These are phyloP conservation scores for Zizania palustris DNA, from an alignment of 202 grass and related monocot genomes.

Conservation along the genomic window DNA sequence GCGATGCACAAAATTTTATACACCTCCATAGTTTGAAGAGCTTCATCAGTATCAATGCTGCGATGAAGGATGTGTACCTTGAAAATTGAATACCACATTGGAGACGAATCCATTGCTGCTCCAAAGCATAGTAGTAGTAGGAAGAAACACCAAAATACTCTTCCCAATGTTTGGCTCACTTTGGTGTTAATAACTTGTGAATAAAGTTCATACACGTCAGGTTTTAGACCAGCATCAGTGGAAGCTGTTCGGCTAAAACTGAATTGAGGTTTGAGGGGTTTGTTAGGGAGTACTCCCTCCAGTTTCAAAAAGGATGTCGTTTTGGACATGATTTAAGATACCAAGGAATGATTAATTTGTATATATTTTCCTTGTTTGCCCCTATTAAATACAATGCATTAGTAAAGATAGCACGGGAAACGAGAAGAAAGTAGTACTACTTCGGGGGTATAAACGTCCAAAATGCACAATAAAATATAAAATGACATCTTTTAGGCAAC, in stretches of 20 bases:
- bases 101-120: conserved; percentile 84
- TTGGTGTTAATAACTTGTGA: conserved; percentile 66
- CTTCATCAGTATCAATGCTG: conserved; percentile 85
- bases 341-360: too few species aligned
- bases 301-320: too few species aligned
- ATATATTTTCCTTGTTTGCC: too few species aligned
- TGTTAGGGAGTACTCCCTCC: too few species aligned
- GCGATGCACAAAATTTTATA: conserved; percentile 40
- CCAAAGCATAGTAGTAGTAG: conserved; percentile 81
- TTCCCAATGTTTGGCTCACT: conserved; percentile 70
- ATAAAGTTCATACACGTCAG: conserved; percentile 67
- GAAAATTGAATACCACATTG: conserved; percentile 48
- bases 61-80: conserved; percentile 91
- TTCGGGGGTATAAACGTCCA: too few species aligned
- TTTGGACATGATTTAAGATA: too few species aligned
- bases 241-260: conserved; percentile 6
- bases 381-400: too few species aligned
- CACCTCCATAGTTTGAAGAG: conserved; percentile 75
- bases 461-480: too few species aligned
- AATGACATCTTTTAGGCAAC: too few species aligned
- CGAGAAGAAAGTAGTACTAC: too few species aligned
- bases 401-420: too few species aligned
- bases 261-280: too few species aligned
- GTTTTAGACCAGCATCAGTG: conserved; percentile 63
- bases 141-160: conserved; percentile 95